These are phyloP conservation scores for Brasenia schreberi DNA, from an alignment of 164 flowering plant species.

Conservation along the genomic window DNA sequence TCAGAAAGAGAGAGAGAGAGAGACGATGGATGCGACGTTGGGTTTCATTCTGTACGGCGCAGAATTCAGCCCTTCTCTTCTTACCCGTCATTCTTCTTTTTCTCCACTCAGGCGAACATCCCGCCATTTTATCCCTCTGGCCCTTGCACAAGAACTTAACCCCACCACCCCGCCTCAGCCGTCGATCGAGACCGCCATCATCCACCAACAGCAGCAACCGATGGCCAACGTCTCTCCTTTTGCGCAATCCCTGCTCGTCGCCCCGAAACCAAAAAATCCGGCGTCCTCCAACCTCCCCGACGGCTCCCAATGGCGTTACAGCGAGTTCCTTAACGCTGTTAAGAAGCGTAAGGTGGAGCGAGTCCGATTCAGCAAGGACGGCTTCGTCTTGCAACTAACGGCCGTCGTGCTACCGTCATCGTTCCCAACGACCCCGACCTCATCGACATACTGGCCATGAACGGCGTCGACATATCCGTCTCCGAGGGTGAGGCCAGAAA, in stretches of 20 bases:
- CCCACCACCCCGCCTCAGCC: conserved; percentile 13
- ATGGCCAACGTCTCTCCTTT: conserved; percentile 33
- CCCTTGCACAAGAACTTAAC: conserved; percentile 33
- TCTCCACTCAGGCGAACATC: conserved; percentile 26
- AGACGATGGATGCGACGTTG: not conserved
- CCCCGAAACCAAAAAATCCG: conserved; percentile 23
- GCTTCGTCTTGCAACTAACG: conserved; percentile 70
- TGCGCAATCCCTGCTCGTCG: conserved; percentile 46
- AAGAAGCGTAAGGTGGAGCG: conserved; percentile 93
- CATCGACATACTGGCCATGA: conserved; percentile 93
- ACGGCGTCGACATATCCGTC: conserved; percentile 94
- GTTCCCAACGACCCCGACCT: conserved; percentile 93
- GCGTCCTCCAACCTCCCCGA: conserved; percentile 73
- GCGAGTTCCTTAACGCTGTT: conserved; percentile 90
- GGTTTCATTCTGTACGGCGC: not conserved
- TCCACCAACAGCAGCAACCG: conserved; percentile 39
- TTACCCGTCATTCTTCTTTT: conserved; percentile 42
- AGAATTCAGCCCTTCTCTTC: conserved; percentile 13
- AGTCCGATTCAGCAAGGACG: conserved; percentile 89
- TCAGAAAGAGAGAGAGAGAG: not conserved
- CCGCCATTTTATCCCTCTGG: conserved; percentile 24
- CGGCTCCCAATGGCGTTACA: conserved; percentile 86
- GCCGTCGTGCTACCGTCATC: conserved; percentile 72
- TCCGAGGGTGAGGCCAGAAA: conserved; percentile 90
- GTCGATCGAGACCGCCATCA: conserved; percentile 23